phyloP scores from a whole-genome alignment of 2,329 filamentous ascomycete genomes.

The Fusarium lyarnte region DNA sequence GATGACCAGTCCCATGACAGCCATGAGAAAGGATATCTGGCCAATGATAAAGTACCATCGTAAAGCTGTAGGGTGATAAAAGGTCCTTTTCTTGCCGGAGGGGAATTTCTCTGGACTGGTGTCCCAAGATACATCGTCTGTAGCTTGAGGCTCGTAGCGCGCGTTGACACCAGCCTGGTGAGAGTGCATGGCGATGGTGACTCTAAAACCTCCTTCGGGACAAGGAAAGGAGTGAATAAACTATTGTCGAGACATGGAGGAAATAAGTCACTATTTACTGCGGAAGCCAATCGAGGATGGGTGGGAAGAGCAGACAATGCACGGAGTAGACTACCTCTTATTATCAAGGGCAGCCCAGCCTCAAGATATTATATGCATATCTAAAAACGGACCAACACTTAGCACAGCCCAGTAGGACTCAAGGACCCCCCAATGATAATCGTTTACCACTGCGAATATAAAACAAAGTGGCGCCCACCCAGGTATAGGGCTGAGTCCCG shows the following conservation, averaged over 20 bases:
- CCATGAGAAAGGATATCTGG: constrained; percentile 30
- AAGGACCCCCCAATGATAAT: background rate
- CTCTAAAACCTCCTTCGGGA: background rate
- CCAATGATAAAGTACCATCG: constrained; percentile 40
- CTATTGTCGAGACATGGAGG: background rate
- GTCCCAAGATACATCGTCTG: constrained; percentile 38
- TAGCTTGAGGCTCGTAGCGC: constrained; percentile 39
- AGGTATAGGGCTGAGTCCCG: constrained; percentile 12
- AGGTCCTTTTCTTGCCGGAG: constrained; percentile 19
- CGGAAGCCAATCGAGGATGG: background rate
- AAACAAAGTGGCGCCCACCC: constrained; percentile 9
- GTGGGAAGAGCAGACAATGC: background rate
- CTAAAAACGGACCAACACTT: constrained; percentile 4
- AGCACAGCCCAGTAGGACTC: constrained; percentile 4
- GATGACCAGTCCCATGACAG: constrained; percentile 35
- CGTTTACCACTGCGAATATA: background rate
- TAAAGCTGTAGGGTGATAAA: constrained; percentile 40
- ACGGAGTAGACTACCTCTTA: background rate
- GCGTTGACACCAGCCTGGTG: constrained; percentile 27
- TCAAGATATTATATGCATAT: constrained; percentile 2
- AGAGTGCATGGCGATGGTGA: constrained; percentile 32
- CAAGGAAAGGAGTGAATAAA: background rate
- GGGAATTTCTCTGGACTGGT: constrained; percentile 20
- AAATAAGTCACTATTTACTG: background rate
- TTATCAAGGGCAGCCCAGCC: background rate